Conservation (phyloP, 2,329 filamentous ascomycete species). For the Ophiostoma sp. region DNA sequence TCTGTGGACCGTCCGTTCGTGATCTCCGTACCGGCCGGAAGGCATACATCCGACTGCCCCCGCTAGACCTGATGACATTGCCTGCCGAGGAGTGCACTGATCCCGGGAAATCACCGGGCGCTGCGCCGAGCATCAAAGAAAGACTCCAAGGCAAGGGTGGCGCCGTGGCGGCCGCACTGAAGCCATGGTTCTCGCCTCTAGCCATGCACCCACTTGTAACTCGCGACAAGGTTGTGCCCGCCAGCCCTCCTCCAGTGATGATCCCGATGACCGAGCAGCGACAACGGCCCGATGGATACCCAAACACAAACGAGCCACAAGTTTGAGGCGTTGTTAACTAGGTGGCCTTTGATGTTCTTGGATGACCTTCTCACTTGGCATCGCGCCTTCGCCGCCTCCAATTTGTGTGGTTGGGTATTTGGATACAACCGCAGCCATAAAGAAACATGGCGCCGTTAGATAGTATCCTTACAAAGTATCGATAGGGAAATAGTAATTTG, state of each 20-base stretch:
- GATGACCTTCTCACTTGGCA: background rate
- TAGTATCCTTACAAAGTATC: background rate
- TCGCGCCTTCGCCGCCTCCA: background rate
- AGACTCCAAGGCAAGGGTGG: background rate
- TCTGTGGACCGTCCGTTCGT: slow-evolving; percentile 63
- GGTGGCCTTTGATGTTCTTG: background rate
- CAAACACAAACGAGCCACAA: background rate
- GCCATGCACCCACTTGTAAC: background rate
- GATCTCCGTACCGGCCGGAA: slow-evolving; percentile 49
- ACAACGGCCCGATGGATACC: background rate
- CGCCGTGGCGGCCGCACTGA: background rate
- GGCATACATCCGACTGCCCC: slow-evolving; percentile 28
- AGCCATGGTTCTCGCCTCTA: background rate
- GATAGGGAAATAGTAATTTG: background rate
- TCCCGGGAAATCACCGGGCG: background rate
- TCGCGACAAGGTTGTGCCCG: background rate
- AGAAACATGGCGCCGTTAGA: background rate
- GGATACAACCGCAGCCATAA: background rate
- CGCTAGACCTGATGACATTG: slow-evolving; percentile 10
- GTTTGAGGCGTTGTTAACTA: background rate
- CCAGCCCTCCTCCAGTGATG: background rate
- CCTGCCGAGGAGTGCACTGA: background rate
- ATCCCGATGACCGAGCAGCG: background rate
- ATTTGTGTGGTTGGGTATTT: background rate
- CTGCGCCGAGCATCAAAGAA: background rate